phyloP scores from a whole-genome alignment of 306 rosid genomes.

The Vachellia collinsii region DNA sequence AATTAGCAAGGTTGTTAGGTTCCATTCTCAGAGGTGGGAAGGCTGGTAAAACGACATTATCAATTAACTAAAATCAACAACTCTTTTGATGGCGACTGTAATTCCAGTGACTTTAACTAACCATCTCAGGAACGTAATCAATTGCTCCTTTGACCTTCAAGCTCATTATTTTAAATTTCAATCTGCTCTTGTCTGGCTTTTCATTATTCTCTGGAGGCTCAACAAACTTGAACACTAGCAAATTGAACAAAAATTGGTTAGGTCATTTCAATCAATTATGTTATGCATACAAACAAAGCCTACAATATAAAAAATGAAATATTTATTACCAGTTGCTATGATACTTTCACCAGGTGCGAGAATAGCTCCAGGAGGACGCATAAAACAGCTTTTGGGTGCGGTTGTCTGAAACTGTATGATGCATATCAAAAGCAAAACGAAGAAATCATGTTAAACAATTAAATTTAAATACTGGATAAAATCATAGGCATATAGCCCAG shows the following conservation, averaged over 20 bases:
- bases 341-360: conserved; percentile 96
- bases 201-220: conserved; percentile 94
- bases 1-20: conserved; percentile 6
- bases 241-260: conserved; percentile 33
- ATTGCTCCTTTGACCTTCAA: conserved; percentile 90
- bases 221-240: conserved; percentile 91
- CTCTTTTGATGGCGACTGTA: conserved; percentile 1
- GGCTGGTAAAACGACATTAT: neutral
- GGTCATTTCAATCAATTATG: conserved; percentile 5
- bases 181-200: conserved; percentile 80
- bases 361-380: conserved; percentile 99
- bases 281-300: conserved; percentile 17
- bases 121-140: conserved; percentile 97
- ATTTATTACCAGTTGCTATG: conserved; percentile 86
- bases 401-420: conserved; percentile 88
- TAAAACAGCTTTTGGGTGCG: conserved; percentile 98
- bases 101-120: conserved; percentile 47
- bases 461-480: conserved; percentile 1
- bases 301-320: conserved; percentile 1
- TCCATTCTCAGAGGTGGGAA: neutral
- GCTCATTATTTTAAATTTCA: conserved; percentile 98
- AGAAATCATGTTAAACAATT: conserved; percentile 35
- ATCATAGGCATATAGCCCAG: conserved; percentile 1
- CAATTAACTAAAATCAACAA: conserved; percentile 16
- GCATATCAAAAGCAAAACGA: conserved; percentile 25